phyloP scores from a whole-genome alignment of 768 basidiomycete genomes.

The Chalciporus chontae region DNA sequence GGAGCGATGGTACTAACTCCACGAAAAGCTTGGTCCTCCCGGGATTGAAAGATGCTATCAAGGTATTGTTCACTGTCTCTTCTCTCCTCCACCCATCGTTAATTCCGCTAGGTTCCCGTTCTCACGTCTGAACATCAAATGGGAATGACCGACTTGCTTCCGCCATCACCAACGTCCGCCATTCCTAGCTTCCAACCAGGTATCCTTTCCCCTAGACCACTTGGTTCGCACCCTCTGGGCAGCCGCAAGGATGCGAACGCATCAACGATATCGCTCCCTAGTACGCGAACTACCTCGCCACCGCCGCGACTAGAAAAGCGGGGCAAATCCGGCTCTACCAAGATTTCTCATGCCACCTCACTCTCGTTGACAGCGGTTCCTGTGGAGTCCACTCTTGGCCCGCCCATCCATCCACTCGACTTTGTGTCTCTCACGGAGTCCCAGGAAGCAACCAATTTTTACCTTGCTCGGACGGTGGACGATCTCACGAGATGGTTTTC shows the following conservation, averaged over 20 bases:
- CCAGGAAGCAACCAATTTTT: slow-evolving; percentile 57
- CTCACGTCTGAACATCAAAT: slow-evolving; percentile 68
- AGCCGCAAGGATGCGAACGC: slow-evolving; percentile 32
- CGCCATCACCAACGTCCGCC: slow-evolving; percentile 64
- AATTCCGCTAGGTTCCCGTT: slow-evolving; percentile 50
- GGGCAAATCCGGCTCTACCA: slow-evolving; percentile 20
- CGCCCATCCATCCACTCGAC: slow-evolving; percentile 64
- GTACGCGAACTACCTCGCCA: slow-evolving; percentile 31
- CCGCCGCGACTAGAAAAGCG: slow-evolving; percentile 23
- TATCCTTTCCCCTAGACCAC: slow-evolving; percentile 36
- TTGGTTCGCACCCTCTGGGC: slow-evolving; percentile 28
- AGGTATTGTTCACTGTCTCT: slow-evolving; percentile 39
- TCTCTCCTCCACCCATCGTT: slow-evolving; percentile 1
- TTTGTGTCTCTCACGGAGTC: slow-evolving; percentile 53
- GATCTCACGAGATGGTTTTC: slow-evolving; percentile 75
- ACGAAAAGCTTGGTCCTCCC: slow-evolving; percentile 41
- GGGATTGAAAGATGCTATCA: slow-evolving; percentile 69
- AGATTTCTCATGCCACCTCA: slow-evolving; percentile 29
- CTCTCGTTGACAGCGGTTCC: slow-evolving; percentile 35
- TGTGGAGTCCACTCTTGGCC: slow-evolving; percentile 33
- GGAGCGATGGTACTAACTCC: slow-evolving; percentile 31
- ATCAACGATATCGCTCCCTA: slow-evolving; percentile 40
- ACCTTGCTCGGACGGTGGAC: slow-evolving; percentile 71
- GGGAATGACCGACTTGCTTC: slow-evolving; percentile 64
- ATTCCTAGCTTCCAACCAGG: slow-evolving; percentile 36